Percentiles rank a stretch among this genome's conserved stretches.
Conservation (phyloP, 2,329 filamentous ascomycete genomes). For the Microascus cirrosus region DNA sequence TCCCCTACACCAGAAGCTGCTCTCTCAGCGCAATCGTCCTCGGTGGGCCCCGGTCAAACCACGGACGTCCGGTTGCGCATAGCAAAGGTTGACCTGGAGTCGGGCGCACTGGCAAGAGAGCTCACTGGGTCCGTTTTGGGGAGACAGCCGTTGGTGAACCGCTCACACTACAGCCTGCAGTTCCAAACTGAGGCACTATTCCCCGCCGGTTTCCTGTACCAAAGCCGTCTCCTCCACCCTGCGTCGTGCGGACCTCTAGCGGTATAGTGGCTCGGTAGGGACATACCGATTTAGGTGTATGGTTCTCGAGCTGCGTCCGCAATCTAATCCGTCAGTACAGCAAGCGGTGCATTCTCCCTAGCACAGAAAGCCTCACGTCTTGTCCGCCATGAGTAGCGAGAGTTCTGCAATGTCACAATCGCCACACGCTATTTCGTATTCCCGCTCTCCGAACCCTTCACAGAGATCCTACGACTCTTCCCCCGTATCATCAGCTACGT, state of each 20-base stretch:
- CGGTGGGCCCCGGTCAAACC: too few species aligned
- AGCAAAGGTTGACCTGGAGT: too few species aligned
- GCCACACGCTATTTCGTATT: not conserved
- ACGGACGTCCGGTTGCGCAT: too few species aligned
- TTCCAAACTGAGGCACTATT: not conserved
- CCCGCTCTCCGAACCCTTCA: not conserved
- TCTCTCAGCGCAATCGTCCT: too few species aligned
- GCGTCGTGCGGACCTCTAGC: not conserved
- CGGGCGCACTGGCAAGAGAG: not conserved
- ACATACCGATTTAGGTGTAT: not conserved
- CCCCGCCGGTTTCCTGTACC: not conserved
- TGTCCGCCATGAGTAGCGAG: not conserved
- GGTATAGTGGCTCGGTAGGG: not conserved
- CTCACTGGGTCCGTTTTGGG: not conserved
- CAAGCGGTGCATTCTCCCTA: not conserved
- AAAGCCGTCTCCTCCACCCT: not conserved
- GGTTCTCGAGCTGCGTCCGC: not conserved
- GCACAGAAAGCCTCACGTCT: not conserved
- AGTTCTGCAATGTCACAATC: not conserved
- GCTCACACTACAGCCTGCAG: not conserved
- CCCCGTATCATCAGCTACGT: not conserved
- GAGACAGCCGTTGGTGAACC: not conserved
- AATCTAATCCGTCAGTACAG: not conserved
- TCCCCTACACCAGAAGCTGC: too few species aligned
- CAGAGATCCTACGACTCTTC: not conserved